Evolutionary conservation across 2,329 filamentous ascomycete genomes (phyloP).

Genomic region (Fusarium hostae): DNA sequence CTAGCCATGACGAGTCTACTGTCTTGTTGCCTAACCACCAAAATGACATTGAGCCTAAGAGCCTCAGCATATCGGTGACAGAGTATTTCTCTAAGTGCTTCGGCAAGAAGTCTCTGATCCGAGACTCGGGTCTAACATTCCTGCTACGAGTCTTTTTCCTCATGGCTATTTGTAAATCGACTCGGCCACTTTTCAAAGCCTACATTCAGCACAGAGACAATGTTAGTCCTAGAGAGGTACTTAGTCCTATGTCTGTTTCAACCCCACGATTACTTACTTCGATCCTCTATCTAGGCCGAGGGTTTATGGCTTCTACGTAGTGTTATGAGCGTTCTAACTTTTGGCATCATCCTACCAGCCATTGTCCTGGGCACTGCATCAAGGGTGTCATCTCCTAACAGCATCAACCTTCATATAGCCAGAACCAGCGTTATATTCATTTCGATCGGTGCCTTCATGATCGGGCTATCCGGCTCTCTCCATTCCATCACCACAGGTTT

Average conservation of each 20-base stretch:
- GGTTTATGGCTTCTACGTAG: background rate
- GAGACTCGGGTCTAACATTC: fast-evolving
- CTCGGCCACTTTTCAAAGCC: background rate
- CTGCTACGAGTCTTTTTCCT: background rate
- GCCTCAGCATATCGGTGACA: background rate
- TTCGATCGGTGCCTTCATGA: background rate
- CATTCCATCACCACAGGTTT: background rate
- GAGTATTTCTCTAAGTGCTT: background rate
- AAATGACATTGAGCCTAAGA: background rate
- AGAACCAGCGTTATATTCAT: background rate
- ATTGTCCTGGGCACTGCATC: background rate
- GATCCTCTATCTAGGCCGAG: background rate
- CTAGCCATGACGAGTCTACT: background rate
- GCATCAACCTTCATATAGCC: background rate
- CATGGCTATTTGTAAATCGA: background rate
- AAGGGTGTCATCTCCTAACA: background rate
- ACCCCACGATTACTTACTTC: background rate
- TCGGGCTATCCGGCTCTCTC: background rate
- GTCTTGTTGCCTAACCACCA: background rate
- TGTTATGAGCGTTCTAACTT: background rate
- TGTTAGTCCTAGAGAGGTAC: background rate
- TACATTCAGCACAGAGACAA: background rate
- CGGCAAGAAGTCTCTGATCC: background rate
- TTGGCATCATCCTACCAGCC: background rate
- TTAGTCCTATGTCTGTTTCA: too few relatives aligned